Conservation (phyloP, 176 grass and related monocot species). For the Bonia amplexicaulis region DNA sequence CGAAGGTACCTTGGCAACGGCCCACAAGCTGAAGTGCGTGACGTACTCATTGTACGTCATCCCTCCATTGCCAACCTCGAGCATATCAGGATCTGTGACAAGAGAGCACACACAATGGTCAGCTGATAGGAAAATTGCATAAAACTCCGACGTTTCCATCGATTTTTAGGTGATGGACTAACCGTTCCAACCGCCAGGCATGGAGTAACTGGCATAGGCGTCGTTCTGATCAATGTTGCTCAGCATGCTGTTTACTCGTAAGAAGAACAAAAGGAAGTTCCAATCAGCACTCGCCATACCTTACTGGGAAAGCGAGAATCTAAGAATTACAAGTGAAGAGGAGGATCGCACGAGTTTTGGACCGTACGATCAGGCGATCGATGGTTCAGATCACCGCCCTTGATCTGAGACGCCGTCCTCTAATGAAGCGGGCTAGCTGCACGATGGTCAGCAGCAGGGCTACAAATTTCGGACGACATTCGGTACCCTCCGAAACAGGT, state of each 20-base stretch:
- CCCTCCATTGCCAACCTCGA: constrained; percentile 82
- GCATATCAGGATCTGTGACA: constrained; percentile 60
- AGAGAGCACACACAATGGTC: not conserved
- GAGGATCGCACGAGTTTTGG: not conserved
- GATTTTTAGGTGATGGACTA: not conserved
- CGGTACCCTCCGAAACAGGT: too few species aligned
- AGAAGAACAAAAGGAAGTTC: not conserved
- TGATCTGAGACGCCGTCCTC: too few species aligned
- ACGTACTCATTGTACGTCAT: constrained; percentile 66
- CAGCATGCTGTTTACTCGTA: constrained; percentile 43
- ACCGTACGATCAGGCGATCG: not conserved
- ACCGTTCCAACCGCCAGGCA: constrained; percentile 78
- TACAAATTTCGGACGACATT: too few species aligned
- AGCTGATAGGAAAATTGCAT: not conserved
- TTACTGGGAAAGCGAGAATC: not conserved
- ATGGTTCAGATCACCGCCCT: not conserved
- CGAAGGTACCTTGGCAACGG: constrained; percentile 53
- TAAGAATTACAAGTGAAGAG: not conserved
- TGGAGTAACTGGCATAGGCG: constrained; percentile 42
- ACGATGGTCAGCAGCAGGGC: too few species aligned
- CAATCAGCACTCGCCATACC: not conserved
- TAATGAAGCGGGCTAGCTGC: too few species aligned
- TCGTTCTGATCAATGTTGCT: constrained; percentile 55
- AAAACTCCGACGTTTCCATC: not conserved
- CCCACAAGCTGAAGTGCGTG: constrained; percentile 81